Percentiles rank a stretch among this genome's conserved stretches.
phyloP scores from a whole-genome alignment of 176 grass and related monocot genomes.

The Chrysopogon serrulatus region DNA sequence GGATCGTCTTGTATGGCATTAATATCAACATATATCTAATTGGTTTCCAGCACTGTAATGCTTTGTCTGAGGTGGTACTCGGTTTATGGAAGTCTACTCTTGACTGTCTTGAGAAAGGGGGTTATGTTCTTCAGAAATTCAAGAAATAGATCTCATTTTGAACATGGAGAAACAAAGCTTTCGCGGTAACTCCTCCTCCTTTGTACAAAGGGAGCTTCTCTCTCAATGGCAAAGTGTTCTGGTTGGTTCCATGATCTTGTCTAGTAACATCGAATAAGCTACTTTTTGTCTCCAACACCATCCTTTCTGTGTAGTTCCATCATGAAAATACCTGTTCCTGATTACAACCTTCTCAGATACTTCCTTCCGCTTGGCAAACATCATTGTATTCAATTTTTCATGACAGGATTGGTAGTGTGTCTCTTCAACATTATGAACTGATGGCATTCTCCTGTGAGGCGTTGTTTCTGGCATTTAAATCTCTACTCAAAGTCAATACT shows the following conservation, averaged over 20 bases:
- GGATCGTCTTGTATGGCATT: conserved; percentile 2
- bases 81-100: conserved; percentile 16
- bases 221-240: conserved; percentile 29
- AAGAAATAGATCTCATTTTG: conserved; percentile 74
- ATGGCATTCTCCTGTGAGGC: neutral
- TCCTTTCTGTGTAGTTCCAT: conserved; percentile 25
- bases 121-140: conserved; percentile 64
- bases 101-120: conserved; percentile 36
- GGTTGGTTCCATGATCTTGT: conserved; percentile 51
- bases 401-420: conserved; percentile 4
- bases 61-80: conserved; percentile 44
- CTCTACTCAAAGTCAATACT: neutral
- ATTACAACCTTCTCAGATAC: conserved; percentile 43
- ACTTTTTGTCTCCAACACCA: conserved; percentile 29
- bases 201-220: conserved; percentile 44
- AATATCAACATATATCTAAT: conserved; percentile 34
- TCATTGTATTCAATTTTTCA: conserved; percentile 48
- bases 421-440: conserved; percentile 11
- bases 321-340: conserved; percentile 22
- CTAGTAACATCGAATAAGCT: conserved; percentile 30
- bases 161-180: conserved; percentile 46
- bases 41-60: conserved; percentile 83
- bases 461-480: conserved; percentile 6
- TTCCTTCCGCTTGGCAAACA: conserved; percentile 58
- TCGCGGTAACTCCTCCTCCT: conserved; percentile 66